A percentile compares a stretch with the other conserved stretches of the same genome.
Conservation (phyloP, 495 filamentous ascomycete genomes). For the Penicillium nucicola region DNA sequence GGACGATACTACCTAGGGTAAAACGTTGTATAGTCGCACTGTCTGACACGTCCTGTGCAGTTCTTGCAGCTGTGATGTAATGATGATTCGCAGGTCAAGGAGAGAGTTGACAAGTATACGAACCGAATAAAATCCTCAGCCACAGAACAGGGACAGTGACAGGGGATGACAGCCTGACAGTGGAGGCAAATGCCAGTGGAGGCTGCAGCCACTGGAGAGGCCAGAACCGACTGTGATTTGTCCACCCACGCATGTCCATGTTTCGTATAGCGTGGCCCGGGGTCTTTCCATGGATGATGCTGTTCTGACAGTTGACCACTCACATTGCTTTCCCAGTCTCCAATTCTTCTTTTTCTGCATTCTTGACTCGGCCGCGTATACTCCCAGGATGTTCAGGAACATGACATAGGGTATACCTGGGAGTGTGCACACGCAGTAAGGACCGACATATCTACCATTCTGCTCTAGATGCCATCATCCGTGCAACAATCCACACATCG, state of each 20-base stretch:
- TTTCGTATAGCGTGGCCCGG: slow-evolving; percentile 11
- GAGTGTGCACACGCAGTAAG: too few species aligned
- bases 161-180: slow-evolving; percentile 10
- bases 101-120: not conserved
- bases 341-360: not conserved
- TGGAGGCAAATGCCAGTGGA: slow-evolving; percentile 15
- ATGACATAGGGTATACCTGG: not conserved
- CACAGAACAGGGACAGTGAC: slow-evolving; percentile 3
- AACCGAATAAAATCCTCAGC: not conserved
- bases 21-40: slow-evolving; percentile 8
- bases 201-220: not conserved
- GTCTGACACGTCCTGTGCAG: slow-evolving; percentile 1
- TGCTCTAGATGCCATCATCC: not conserved
- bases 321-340: not conserved
- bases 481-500: not conserved
- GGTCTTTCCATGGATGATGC: slow-evolving; percentile 18
- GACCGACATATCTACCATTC: not conserved
- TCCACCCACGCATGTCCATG: slow-evolving; percentile 2
- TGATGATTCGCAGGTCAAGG: slow-evolving; percentile 17
- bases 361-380: not conserved
- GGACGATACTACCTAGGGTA: not conserved
- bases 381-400: not conserved
- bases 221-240: slow-evolving; percentile 12
- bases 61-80: slow-evolving; percentile 21
- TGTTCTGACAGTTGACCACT: slow-evolving; percentile 9